A percentile compares a stretch with the other conserved stretches of the same genome.
These are phyloP conservation scores for Pichia manshurica DNA, from an alignment of 805 yeast species.

Conservation along the genomic window DNA sequence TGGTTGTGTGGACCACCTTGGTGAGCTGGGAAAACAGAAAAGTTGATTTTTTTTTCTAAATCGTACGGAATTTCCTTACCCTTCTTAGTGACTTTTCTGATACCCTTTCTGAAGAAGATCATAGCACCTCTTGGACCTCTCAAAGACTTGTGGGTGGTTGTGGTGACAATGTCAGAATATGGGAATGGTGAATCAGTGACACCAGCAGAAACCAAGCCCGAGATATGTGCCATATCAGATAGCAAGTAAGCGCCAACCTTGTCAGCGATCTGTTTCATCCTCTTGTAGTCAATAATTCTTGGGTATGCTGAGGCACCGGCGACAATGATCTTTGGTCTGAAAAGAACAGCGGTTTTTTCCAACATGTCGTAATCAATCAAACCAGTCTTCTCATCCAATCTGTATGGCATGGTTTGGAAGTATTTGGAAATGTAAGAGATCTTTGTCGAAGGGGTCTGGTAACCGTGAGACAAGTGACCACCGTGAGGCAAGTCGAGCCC, in stretches of 20 bases:
- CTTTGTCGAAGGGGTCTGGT: constrained; percentile 84
- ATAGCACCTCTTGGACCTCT: constrained; percentile 99
- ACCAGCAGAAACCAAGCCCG: constrained; percentile 93
- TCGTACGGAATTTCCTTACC: constrained; percentile 85
- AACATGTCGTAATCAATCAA: constrained; percentile 86
- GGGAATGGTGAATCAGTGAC: constrained; percentile 91
- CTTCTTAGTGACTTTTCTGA: constrained; percentile 72
- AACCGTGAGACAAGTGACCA: constrained; percentile 96
- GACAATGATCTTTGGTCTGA: constrained; percentile 90
- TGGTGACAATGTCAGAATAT: constrained; percentile 92
- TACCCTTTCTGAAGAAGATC: constrained; percentile 95
- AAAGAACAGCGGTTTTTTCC: constrained; percentile 73
- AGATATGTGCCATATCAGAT: constrained; percentile 96
- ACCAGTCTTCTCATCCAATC: constrained; percentile 81
- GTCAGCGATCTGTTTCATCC: constrained; percentile 88
- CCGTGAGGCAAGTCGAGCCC: constrained; percentile 98
- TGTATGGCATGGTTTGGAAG: constrained; percentile 97
- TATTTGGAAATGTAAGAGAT: constrained; percentile 89
- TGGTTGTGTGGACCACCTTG: constrained; percentile 99
- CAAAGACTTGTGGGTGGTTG: constrained; percentile 95
- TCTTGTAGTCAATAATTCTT: constrained; percentile 81
- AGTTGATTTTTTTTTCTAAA: constrained; percentile 86
- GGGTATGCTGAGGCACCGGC: constrained; percentile 98
- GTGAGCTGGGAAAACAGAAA: constrained; percentile 98
- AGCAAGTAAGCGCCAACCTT: constrained; percentile 88